These are phyloP conservation scores for Hypoxylon cercidicola DNA, from an alignment of 495 filamentous ascomycete species.

Conservation along the genomic window DNA sequence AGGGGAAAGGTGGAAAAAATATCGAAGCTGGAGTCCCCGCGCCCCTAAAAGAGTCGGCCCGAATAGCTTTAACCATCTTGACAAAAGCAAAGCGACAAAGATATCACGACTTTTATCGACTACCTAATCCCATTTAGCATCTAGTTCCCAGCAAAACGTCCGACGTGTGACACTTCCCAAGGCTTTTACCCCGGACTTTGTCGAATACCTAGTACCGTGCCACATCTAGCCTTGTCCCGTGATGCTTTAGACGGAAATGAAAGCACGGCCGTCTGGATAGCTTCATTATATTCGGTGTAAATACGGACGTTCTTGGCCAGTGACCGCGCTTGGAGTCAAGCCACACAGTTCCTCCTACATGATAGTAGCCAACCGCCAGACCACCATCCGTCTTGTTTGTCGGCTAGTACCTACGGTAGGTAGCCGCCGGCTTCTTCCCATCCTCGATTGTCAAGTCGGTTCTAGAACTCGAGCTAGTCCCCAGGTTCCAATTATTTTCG, in stretches of 20 bases:
- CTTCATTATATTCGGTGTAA: conserved; percentile 31
- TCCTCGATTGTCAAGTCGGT: conserved; percentile 10
- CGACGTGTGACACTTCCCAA: conserved; percentile 1
- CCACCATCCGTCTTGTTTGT: not conserved
- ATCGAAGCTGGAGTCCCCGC: conserved; percentile 28
- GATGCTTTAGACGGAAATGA: not conserved
- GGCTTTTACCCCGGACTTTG: conserved; percentile 18
- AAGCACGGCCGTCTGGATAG: conserved; percentile 6
- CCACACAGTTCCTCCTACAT: not conserved
- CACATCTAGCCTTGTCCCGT: conserved; percentile 24
- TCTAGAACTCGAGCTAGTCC: not conserved
- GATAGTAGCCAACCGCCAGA: conserved; percentile 1
- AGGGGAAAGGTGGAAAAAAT: conserved; percentile 4
- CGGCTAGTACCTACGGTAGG: no score
- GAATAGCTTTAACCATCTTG: conserved; percentile 20
- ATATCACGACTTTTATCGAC: conserved; percentile 4
- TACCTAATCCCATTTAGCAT: conserved; percentile 10
- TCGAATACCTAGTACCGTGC: no score
- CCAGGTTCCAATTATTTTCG: conserved; percentile 7
- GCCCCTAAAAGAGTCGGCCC: conserved; percentile 30
- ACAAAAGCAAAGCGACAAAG: not conserved
- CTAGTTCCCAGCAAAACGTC: not conserved
- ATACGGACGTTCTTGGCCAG: conserved; percentile 25
- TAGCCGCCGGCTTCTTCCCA: conserved; percentile 17
- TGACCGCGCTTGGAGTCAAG: not conserved